Conservation (phyloP, 306 rosid genomes). For the Dalbergia cochinchinensis region DNA sequence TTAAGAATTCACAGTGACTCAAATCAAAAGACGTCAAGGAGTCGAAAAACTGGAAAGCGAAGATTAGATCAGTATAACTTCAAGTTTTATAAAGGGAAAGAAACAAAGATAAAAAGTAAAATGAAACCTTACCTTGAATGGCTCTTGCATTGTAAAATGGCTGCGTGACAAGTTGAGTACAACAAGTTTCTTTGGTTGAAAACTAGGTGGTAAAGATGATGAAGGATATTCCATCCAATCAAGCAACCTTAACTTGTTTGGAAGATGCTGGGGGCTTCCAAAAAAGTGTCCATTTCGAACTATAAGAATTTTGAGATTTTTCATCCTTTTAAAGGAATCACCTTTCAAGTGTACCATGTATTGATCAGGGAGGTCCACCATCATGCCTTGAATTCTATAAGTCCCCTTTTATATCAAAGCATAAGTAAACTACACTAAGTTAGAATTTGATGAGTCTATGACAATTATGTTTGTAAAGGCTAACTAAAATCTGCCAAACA, state of each 20-base stretch:
- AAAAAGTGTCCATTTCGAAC: conserved; percentile 42
- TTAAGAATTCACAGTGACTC: conserved; percentile 41
- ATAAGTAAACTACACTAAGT: neutral
- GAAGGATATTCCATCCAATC: conserved; percentile 59
- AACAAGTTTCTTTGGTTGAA: conserved; percentile 51
- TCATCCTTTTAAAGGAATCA: conserved; percentile 48
- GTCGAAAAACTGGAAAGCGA: conserved; percentile 42
- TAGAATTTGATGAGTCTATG: neutral
- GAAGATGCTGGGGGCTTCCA: conserved; percentile 57
- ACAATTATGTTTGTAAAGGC: neutral
- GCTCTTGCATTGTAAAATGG: conserved; percentile 38
- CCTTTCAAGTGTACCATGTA: conserved; percentile 46
- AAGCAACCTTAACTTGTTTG: conserved; percentile 55
- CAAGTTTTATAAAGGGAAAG: conserved; percentile 2
- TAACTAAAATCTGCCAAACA: neutral
- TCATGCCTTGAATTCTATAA: conserved; percentile 54
- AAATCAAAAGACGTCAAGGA: conserved; percentile 48
- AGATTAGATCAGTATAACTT: neutral
- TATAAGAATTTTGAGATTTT: conserved; percentile 48
- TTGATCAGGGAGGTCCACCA: conserved; percentile 50
- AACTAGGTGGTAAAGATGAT: conserved; percentile 50
- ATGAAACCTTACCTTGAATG: conserved; percentile 41
- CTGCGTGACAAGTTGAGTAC: conserved; percentile 41
- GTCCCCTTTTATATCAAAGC: conserved; percentile 42
- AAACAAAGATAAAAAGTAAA: neutral